Conservation (phyloP, 768 basidiomycete species). For the Cyathus striatus region DNA sequence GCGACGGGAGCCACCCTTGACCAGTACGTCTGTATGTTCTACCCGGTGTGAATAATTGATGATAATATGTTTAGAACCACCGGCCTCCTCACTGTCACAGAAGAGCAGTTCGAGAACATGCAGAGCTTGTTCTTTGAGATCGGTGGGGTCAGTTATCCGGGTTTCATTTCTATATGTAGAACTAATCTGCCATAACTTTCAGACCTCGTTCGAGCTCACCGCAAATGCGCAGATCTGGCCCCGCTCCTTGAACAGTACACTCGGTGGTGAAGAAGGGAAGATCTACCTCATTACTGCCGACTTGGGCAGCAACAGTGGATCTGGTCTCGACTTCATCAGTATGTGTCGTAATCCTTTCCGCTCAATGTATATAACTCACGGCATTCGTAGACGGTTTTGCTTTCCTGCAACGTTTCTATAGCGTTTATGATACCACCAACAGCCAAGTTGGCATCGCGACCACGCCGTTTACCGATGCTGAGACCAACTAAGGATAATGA, state of each 20-base stretch:
- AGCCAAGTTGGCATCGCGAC: constrained; percentile 30
- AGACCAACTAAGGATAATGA: constrained; percentile 32
- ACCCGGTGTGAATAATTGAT: too few species aligned
- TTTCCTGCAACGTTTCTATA: constrained; percentile 61
- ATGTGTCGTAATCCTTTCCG: background rate
- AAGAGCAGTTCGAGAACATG: constrained; percentile 40
- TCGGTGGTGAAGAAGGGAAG: constrained; percentile 44
- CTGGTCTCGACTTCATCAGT: constrained; percentile 61
- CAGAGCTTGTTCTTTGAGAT: constrained; percentile 51
- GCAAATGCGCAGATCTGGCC: constrained; percentile 67
- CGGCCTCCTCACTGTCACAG: constrained; percentile 50
- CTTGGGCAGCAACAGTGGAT: constrained; percentile 41
- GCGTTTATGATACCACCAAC: constrained; percentile 41
- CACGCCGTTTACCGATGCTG: constrained; percentile 28
- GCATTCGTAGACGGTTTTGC: constrained; percentile 41
- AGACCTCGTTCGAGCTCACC: constrained; percentile 47
- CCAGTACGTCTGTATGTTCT: constrained; percentile 25
- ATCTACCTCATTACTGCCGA: constrained; percentile 55
- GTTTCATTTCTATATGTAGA: background rate
- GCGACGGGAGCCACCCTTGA: constrained; percentile 52
- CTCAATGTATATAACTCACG: background rate
- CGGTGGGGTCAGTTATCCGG: constrained; percentile 26
- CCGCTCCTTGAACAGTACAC: constrained; percentile 39
- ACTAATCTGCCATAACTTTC: background rate
- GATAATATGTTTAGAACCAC: constrained; percentile 31